Conservation (phyloP, 73 alveolate species). For the Chromera velia region DNA sequence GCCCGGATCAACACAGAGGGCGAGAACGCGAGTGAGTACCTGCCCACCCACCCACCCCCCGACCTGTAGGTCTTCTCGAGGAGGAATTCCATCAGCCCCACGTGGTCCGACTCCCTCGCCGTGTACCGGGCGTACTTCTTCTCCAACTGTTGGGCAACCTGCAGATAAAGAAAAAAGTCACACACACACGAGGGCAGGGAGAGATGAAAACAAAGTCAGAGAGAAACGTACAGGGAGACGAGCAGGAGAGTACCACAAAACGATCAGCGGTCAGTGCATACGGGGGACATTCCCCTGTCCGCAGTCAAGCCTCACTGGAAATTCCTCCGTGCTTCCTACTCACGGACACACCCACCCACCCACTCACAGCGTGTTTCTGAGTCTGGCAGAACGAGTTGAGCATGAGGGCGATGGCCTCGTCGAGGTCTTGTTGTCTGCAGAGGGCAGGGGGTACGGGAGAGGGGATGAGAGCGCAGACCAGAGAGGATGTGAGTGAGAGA, state of each 20-base stretch:
- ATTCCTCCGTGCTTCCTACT: neutral
- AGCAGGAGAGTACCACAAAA: neutral
- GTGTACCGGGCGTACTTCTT: conserved; percentile 17
- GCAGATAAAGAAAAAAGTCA: neutral
- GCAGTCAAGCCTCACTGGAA: neutral
- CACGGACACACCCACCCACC: neutral
- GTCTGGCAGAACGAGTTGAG: conserved; percentile 26
- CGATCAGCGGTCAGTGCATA: neutral
- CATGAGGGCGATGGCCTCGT: conserved; percentile 30
- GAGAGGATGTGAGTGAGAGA: no score
- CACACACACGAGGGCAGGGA: neutral
- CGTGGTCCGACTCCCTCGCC: neutral
- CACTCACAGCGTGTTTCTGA: conserved; percentile 22
- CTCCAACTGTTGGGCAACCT: conserved; percentile 29
- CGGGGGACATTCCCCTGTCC: neutral
- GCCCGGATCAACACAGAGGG: no score
- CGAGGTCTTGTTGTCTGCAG: conserved; percentile 19
- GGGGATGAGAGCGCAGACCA: no score
- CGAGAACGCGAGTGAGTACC: no score
- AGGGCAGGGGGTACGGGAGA: no score
- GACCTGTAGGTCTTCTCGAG: neutral
- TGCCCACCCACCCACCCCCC: no score
- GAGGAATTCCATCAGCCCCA: neutral
- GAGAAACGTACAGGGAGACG: no score
- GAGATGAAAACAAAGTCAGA: no score